Conservation (phyloP, 257 asterid species). For the Solanum appendiculatum region DNA sequence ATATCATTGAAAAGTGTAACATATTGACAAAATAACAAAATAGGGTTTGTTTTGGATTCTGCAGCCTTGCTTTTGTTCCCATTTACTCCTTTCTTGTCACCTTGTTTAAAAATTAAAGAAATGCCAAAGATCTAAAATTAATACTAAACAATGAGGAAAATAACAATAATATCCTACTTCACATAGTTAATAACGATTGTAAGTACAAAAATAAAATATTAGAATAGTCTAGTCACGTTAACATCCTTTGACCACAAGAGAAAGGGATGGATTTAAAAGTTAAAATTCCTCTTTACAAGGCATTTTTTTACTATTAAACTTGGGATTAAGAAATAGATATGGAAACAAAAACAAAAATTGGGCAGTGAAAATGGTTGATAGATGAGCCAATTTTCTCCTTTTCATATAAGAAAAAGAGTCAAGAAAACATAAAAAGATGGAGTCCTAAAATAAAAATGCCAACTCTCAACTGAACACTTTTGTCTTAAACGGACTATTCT, state of each 20-base stretch:
- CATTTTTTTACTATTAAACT: neutral
- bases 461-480: neutral
- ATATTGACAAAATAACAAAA: neutral
- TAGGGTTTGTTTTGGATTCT: neutral
- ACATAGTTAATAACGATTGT: neutral
- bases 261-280: neutral
- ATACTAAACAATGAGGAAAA: neutral
- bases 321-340: neutral
- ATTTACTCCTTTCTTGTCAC: neutral
- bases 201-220: neutral
- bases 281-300: neutral
- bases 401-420: neutral
- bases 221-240: neutral
- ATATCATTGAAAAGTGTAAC: neutral
- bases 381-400: slow-evolving; percentile 1
- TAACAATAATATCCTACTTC: neutral
- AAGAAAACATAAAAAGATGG: neutral
- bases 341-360: neutral
- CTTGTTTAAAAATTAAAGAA: neutral
- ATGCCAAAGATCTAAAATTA: neutral
- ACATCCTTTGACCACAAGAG: neutral
- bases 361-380: slow-evolving; percentile 4
- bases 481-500: neutral
- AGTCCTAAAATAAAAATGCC: neutral
- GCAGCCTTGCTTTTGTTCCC: neutral